Conservation (phyloP, 345 rosid genomes). For the Hirschfeldia incana region DNA sequence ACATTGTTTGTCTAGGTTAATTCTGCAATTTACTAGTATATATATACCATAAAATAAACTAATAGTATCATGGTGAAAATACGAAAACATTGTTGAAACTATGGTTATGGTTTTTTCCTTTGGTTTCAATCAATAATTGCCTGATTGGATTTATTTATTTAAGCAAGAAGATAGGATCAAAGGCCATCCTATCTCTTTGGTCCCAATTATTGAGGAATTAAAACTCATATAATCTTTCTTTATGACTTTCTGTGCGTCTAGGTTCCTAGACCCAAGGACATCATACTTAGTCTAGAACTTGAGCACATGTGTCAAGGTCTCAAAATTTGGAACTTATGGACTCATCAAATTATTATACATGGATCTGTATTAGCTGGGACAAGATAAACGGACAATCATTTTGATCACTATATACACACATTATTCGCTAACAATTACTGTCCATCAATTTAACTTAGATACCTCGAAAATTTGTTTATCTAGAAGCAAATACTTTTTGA, state of each 20-base stretch:
- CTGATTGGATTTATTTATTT: slow-evolving; percentile 23
- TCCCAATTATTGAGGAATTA: slow-evolving; percentile 42
- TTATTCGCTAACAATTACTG: not conserved
- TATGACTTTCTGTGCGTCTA: slow-evolving; percentile 21
- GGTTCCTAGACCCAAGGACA: slow-evolving; percentile 37
- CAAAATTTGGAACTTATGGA: not conserved
- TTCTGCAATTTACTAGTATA: not conserved
- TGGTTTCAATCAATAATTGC: slow-evolving; percentile 29
- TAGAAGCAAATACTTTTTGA: not conserved
- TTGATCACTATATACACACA: slow-evolving; percentile 5
- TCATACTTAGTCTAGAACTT: slow-evolving; percentile 7
- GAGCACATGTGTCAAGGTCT: slow-evolving; percentile 20
- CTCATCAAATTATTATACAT: not conserved
- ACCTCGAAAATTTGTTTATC: not conserved
- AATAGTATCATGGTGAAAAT: not conserved
- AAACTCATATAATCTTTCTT: slow-evolving; percentile 15
- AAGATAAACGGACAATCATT: not conserved
- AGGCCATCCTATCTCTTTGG: slow-evolving; percentile 41
- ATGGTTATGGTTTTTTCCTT: not conserved
- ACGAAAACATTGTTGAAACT: slow-evolving; percentile 5
- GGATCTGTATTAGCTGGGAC: slow-evolving; percentile 1
- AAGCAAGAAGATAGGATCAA: slow-evolving; percentile 39
- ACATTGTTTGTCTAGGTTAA: not conserved
- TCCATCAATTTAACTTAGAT: not conserved
- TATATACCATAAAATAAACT: not conserved